Percentiles rank a stretch among this genome's conserved stretches.
These are phyloP conservation scores for Citrus inodora DNA, from an alignment of 345 rosid genomes.

Conservation along the genomic window DNA sequence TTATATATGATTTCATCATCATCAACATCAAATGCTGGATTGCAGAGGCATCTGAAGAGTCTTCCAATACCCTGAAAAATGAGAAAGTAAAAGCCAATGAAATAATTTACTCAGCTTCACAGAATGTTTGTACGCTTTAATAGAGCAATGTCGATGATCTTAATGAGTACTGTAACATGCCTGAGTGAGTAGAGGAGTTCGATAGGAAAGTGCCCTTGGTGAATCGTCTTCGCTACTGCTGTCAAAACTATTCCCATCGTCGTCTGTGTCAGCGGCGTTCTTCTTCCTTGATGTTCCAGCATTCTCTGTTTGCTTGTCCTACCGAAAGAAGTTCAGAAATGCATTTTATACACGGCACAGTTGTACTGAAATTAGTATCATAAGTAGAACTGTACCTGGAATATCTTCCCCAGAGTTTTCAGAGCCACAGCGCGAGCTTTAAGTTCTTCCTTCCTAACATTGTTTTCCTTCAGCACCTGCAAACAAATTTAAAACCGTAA, in stretches of 20 bases:
- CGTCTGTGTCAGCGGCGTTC: constrained; percentile 41
- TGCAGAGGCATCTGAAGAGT: constrained; percentile 95
- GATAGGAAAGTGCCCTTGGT: constrained; percentile 58
- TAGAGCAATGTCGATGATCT: background rate
- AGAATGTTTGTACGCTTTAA: background rate
- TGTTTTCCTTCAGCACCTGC: constrained; percentile 68
- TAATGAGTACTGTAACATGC: constrained; percentile 25
- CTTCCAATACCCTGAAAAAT: constrained; percentile 77
- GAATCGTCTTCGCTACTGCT: constrained; percentile 76
- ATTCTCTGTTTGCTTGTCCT: constrained; percentile 49
- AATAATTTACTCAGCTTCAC: background rate
- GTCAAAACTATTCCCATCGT: constrained; percentile 61
- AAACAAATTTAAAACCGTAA: background rate
- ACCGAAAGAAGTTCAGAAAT: constrained; percentile 22
- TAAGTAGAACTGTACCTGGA: constrained; percentile 49
- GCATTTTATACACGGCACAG: background rate
- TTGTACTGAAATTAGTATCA: background rate
- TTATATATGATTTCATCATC: constrained; percentile 89
- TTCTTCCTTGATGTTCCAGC: constrained; percentile 52
- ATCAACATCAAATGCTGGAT: constrained; percentile 92
- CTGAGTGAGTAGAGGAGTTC: constrained; percentile 86
- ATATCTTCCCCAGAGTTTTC: constrained; percentile 73
- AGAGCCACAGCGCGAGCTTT: constrained; percentile 71
- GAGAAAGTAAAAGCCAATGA: background rate
- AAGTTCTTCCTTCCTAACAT: constrained; percentile 66